phyloP scores from a whole-genome alignment of 208 protist species.

The Leishmania amazonensis region DNA sequence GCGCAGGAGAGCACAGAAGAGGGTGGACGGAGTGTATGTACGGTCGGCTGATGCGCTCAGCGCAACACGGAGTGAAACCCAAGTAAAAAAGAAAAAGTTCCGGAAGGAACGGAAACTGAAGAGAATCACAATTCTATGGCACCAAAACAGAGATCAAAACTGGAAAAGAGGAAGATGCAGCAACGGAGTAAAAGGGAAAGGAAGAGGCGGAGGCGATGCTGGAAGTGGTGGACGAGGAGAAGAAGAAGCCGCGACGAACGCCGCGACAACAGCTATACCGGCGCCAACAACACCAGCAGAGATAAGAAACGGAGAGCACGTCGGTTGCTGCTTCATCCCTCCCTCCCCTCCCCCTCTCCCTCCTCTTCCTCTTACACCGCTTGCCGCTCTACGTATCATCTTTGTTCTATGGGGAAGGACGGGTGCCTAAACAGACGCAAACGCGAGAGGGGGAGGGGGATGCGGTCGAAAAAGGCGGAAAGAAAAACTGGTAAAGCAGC shows the following conservation, averaged over 20 bases:
- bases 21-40: neutral
- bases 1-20: neutral
- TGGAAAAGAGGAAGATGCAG: neutral
- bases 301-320: neutral
- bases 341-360: neutral
- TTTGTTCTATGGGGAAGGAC: constrained; percentile 4
- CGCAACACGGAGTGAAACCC: neutral
- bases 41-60: neutral
- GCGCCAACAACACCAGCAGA: neutral
- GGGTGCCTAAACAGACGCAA: neutral
- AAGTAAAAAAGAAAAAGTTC: neutral
- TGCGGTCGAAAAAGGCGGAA: constrained; percentile 9
- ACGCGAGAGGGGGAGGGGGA: neutral
- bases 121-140: constrained; percentile 8
- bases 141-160: neutral
- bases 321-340: neutral
- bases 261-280: too few species aligned
- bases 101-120: neutral
- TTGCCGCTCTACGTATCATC: neutral
- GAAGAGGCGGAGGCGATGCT: neutral
- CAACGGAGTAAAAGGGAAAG: neutral
- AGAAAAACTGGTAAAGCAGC: constrained; percentile 15
- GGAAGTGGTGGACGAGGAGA: neutral
- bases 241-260: neutral
- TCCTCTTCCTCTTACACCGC: neutral